These are phyloP conservation scores for Rhazya stricta DNA, from an alignment of 257 asterid species.

Conservation along the genomic window DNA sequence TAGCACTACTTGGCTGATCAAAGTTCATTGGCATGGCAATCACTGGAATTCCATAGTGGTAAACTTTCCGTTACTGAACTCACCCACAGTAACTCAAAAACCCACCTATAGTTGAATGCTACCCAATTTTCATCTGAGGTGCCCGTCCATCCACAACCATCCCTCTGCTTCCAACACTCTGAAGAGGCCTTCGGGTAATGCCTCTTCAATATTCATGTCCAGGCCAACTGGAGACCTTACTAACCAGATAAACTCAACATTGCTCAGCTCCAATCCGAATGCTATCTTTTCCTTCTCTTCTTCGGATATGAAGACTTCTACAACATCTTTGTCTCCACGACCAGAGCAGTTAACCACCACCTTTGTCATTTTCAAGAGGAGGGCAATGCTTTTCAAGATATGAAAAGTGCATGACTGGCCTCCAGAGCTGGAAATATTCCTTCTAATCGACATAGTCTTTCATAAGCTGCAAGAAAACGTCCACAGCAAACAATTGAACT, in stretches of 20 bases:
- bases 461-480: constrained; percentile 37
- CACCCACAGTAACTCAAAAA: constrained; percentile 24
- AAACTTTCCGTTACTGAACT: constrained; percentile 18
- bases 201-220: background rate
- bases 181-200: background rate
- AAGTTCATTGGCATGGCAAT: constrained; percentile 22
- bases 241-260: background rate
- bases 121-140: constrained; percentile 18
- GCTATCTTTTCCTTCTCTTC: background rate
- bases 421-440: constrained; percentile 77
- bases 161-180: background rate
- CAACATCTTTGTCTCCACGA: constrained; percentile 63
- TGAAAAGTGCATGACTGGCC: constrained; percentile 70
- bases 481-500: background rate
- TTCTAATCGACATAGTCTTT: constrained; percentile 48
- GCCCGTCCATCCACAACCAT: constrained; percentile 14
- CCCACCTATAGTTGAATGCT: constrained; percentile 18
- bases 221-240: background rate
- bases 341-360: constrained; percentile 79
- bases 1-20: constrained; percentile 26
- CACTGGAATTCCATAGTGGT: constrained; percentile 20
- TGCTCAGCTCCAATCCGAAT: background rate
- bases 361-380: constrained; percentile 39
- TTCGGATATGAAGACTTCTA: constrained; percentile 15
- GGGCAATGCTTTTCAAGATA: constrained; percentile 53